phyloP scores from a whole-genome alignment of 75 land plant species.

The Cupressus sempervirens region DNA sequence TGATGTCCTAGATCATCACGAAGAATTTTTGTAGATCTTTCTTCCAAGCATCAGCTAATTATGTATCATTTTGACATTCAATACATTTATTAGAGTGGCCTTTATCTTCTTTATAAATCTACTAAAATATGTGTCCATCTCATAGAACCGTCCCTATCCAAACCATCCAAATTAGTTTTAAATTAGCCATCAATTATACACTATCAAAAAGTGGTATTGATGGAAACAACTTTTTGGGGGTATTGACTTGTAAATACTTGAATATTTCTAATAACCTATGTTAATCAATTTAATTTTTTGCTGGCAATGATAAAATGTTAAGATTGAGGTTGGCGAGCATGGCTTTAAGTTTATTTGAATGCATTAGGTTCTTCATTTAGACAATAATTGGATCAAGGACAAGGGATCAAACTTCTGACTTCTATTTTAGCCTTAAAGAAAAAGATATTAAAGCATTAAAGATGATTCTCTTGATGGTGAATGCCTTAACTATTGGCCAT shows the following conservation, averaged over 20 bases:
- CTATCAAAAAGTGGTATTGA: too few relatives aligned
- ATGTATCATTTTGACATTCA: too few relatives aligned
- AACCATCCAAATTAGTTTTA: too few relatives aligned
- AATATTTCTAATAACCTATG: not conserved
- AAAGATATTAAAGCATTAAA: constrained; percentile 34
- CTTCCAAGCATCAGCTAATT: too few relatives aligned
- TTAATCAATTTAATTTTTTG: not conserved
- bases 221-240: not conserved
- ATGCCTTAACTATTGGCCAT: not conserved
- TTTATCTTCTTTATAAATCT: too few relatives aligned
- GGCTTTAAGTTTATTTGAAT: too few relatives aligned
- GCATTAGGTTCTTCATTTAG: constrained; percentile 66
- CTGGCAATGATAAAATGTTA: constrained; percentile 47
- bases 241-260: not conserved
- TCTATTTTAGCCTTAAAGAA: constrained; percentile 52
- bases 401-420: constrained; percentile 86
- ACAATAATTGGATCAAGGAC: constrained; percentile 79
- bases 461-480: constrained; percentile 25
- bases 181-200: too few relatives aligned
- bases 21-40: too few relatives aligned
- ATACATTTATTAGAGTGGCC: too few relatives aligned
- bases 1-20: too few relatives aligned
- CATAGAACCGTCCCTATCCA: too few relatives aligned
- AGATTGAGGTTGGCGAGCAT: constrained; percentile 55
- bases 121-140: too few relatives aligned